Conservation (phyloP, 257 asterid species). For the Cynanchum wilfordii region DNA sequence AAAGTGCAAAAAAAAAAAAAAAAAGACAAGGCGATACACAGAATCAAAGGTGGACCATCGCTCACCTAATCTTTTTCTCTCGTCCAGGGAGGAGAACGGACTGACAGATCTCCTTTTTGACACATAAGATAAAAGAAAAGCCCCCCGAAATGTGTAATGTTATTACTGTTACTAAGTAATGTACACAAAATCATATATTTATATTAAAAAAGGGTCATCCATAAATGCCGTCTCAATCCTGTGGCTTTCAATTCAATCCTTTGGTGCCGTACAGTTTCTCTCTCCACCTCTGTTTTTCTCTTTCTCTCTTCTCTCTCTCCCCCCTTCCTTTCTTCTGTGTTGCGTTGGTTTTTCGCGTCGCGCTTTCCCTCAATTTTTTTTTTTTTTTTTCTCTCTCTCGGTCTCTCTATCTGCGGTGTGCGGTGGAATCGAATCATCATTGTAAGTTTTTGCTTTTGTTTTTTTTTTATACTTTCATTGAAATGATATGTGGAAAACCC, state of each 20-base stretch:
- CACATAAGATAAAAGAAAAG: background rate
- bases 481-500: conserved; percentile 27
- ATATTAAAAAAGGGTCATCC: conserved; percentile 42
- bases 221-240: conserved; percentile 58
- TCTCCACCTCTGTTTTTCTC: background rate
- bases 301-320: conserved; percentile 8
- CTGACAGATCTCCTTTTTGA: background rate
- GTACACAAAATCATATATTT: background rate
- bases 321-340: background rate
- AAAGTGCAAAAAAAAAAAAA: no score
- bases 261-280: conserved; percentile 29
- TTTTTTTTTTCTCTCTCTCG: conserved; percentile 23
- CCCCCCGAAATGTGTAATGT: background rate
- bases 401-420: conserved; percentile 28
- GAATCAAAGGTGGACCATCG: conserved; percentile 4
- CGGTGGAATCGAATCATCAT: conserved; percentile 30
- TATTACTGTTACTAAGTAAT: background rate
- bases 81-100: background rate
- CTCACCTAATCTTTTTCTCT: background rate
- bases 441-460: conserved; percentile 24
- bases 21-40: background rate
- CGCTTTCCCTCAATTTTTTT: conserved; percentile 5
- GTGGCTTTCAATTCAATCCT: conserved; percentile 68
- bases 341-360: conserved; percentile 48
- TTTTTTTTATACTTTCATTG: conserved; percentile 2